Conservation (phyloP, 345 rosid genomes). For the Draba incana region DNA sequence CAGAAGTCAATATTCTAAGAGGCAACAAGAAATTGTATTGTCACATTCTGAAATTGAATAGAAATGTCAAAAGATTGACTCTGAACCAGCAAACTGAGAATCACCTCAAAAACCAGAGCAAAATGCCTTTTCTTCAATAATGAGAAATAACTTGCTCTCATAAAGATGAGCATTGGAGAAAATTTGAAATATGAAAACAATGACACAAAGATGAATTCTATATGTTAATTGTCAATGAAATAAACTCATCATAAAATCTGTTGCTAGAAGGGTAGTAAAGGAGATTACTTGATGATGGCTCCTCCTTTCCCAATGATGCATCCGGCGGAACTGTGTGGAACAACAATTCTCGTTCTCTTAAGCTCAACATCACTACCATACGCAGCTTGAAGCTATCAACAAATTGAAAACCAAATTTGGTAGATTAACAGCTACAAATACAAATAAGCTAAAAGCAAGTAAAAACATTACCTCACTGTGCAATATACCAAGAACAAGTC, state of each 20-base stretch:
- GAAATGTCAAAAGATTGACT: not conserved
- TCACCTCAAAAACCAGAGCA: not conserved
- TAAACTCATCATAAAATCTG: not conserved
- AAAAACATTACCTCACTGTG: not conserved
- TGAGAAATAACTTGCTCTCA: not conserved
- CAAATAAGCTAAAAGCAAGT: not conserved
- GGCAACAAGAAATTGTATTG: slow-evolving; percentile 1
- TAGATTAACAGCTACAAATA: not conserved
- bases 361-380: slow-evolving; percentile 1
- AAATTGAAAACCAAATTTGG: not conserved
- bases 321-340: not conserved
- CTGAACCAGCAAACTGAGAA: not conserved
- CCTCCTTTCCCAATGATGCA: slow-evolving; percentile 1
- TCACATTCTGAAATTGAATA: not conserved
- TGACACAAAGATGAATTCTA: not conserved
- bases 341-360: slow-evolving; percentile 9
- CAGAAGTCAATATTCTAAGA: not conserved
- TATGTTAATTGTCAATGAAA: not conserved
- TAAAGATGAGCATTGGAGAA: not conserved
- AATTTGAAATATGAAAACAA: not conserved
- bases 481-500: not conserved
- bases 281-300: not conserved
- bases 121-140: not conserved
- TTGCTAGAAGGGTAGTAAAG: not conserved
- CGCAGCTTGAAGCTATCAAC: not conserved